Conservation (phyloP, 228 moss, liverwort and hornwort species). For the Sphagnum fallax region DNA sequence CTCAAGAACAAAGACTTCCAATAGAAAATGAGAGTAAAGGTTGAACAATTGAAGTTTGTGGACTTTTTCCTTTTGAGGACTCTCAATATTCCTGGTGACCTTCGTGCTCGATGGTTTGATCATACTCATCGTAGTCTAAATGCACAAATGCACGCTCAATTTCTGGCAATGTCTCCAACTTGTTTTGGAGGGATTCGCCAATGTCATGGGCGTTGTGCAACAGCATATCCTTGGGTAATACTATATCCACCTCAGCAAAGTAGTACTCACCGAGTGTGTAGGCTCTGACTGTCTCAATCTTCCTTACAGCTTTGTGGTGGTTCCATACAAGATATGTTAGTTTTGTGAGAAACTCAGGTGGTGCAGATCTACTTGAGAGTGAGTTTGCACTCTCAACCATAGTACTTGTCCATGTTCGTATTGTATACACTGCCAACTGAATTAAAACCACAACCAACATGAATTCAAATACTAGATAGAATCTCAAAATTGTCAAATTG, state of each 20-base stretch:
- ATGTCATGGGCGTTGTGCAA: conserved; percentile 48
- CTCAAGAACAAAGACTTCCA: too few relatives aligned
- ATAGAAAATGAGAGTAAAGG: background rate
- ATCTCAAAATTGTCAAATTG: too few relatives aligned
- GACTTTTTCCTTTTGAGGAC: too few relatives aligned
- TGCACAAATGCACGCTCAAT: conserved; percentile 63
- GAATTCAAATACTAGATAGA: background rate
- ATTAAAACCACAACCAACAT: background rate
- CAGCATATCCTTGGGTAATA: conserved; percentile 40
- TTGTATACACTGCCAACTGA: conserved; percentile 57
- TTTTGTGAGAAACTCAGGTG: conserved; percentile 47
- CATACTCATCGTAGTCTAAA: conserved; percentile 31
- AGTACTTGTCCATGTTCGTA: conserved; percentile 53
- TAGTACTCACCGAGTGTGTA: conserved; percentile 47
- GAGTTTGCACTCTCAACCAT: conserved; percentile 39
- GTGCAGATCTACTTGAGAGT: conserved; percentile 40
- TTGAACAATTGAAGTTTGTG: background rate
- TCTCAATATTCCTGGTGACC: conserved; percentile 15
- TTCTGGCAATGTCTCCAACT: conserved; percentile 53
- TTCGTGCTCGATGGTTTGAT: conserved; percentile 44
- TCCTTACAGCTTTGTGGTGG: conserved; percentile 44
- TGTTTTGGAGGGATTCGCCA: conserved; percentile 50
- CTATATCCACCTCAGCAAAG: conserved; percentile 60
- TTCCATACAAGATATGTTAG: conserved; percentile 61
- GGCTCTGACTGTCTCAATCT: conserved; percentile 49